Conservation (phyloP, 108 stramenopile genomes). For the Nannochloropsis salina region DNA sequence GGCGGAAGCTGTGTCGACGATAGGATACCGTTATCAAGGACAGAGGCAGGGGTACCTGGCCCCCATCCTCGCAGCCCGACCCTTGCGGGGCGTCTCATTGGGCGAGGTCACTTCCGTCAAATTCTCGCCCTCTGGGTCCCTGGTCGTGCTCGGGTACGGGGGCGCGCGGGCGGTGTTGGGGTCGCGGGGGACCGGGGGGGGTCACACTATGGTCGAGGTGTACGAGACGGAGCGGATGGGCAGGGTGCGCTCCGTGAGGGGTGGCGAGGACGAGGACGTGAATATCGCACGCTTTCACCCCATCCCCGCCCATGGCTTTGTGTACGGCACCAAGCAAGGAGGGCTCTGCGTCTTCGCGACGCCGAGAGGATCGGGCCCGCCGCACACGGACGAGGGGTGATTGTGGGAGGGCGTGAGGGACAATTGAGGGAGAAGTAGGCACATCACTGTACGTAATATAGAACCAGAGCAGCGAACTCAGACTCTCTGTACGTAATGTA, state of each 20-base stretch:
- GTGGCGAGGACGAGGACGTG: slow-evolving; percentile 74
- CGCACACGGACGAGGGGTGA: not conserved
- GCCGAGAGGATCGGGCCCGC: not conserved
- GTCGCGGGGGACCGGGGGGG: slow-evolving; percentile 47
- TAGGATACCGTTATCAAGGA: slow-evolving; percentile 18
- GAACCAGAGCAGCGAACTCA: too few species aligned
- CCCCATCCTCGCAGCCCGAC: not conserved
- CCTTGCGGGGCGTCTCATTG: not conserved
- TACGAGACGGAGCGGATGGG: slow-evolving; percentile 59
- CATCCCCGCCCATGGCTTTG: slow-evolving; percentile 83
- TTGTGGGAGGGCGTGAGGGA: not conserved
- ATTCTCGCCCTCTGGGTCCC: slow-evolving; percentile 77
- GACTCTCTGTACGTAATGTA: too few species aligned
- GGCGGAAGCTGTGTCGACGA: slow-evolving; percentile 19
- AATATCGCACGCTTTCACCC: slow-evolving; percentile 96
- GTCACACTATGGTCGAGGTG: slow-evolving; percentile 70
- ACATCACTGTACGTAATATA: too few species aligned
- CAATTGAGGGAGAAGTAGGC: not conserved
- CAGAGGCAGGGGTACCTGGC: slow-evolving; percentile 21
- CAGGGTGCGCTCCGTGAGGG: slow-evolving; percentile 52
- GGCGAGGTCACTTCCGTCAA: slow-evolving; percentile 78
- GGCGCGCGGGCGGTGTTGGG: slow-evolving; percentile 62
- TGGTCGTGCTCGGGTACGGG: slow-evolving; percentile 78
- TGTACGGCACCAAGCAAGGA: slow-evolving; percentile 93
- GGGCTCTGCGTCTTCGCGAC: slow-evolving; percentile 40